Conservation (phyloP, 2,329 filamentous ascomycete genomes). For the Diaporthe eres region DNA sequence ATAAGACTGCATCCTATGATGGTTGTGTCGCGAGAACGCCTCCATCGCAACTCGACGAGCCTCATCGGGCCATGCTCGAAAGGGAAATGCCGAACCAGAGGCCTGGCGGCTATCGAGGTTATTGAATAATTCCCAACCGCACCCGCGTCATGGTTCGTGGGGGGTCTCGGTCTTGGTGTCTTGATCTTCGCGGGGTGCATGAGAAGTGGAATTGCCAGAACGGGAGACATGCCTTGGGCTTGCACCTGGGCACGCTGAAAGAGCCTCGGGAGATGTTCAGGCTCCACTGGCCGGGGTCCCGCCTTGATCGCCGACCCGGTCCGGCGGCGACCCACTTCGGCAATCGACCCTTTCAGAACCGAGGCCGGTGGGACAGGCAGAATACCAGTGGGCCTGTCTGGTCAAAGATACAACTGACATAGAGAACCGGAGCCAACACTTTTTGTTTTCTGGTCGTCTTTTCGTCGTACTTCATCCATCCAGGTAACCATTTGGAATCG, state of each 20-base stretch:
- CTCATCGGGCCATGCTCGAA: slow-evolving; percentile 13
- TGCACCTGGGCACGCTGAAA: neutral
- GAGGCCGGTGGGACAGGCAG: neutral
- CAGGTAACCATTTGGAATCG: neutral
- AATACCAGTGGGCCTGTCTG: neutral
- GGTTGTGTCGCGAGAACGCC: slow-evolving; percentile 7
- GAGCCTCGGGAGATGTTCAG: neutral
- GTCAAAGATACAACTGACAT: neutral
- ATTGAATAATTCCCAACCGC: neutral
- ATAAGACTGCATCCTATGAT: slow-evolving; percentile 23
- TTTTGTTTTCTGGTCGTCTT: neutral
- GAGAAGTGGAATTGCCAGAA: slow-evolving; percentile 18
- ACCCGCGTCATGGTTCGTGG: slow-evolving; percentile 34
- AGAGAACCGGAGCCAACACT: neutral
- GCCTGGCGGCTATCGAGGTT: slow-evolving; percentile 23
- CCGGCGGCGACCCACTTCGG: slow-evolving; percentile 24
- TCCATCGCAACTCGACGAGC: slow-evolving; percentile 11
- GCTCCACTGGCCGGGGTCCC: slow-evolving; percentile 20
- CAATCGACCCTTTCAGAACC: neutral
- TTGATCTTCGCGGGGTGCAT: slow-evolving; percentile 33
- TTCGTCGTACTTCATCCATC: neutral
- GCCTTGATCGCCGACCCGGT: slow-evolving; percentile 26
- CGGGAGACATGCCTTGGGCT: neutral
- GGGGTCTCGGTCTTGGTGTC: neutral
- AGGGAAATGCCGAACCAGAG: neutral